Evolutionary conservation across 495 filamentous ascomycete genomes (phyloP), one percentile per base, ranked within the genome.

Genomic region (Penicillium turbatum): DNA sequence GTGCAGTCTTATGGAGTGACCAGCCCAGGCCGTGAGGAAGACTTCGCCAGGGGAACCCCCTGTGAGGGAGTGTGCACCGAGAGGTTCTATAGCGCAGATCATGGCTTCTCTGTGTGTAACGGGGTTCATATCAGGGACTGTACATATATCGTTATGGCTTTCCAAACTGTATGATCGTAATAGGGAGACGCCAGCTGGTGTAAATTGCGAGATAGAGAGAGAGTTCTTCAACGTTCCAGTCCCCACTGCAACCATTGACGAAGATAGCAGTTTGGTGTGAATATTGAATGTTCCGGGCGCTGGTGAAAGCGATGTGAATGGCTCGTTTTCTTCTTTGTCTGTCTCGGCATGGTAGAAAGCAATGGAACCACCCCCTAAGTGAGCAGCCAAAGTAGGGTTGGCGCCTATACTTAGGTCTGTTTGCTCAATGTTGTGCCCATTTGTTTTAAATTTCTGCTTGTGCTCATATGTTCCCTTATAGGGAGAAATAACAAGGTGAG

Each of bases 1-100:
- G 63, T 88, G 84, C n/a, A 87, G 81, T 63, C 85, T 79, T 44
- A 83, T 74, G 17, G 72, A 67, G 11, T 81, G 78, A 62, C 86
- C 81, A 41, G 79, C 83, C 68, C 83, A 84, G 5, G 82, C 82
- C 24, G 78, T 77, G 5, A 88, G 70, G 42, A 87, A 86, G 1
- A 81, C 61, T 36, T 86, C 66, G 2, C 79, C 79, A 3, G 64
- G 54, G 10, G 57, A 57, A 24, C 59, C 44, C 56, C 59, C 44
- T 57, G 64, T 27, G 39, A 64, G 21, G 51, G 52, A 35, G 58
- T 72, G 43, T 50, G 60, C 39, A 27, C 76, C 69, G 1, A 86
- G 60, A 5, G 83, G 73, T 1, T 73, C 66, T 15, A 84, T 77
- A 6, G 81, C 73, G 53, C 80, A 79, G 16, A 83, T 69, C 42